A percentile compares a stretch with the other conserved stretches of the same genome.
Conservation (phyloP, 495 filamentous ascomycete species). For the Lophiostoma macrostomum region DNA sequence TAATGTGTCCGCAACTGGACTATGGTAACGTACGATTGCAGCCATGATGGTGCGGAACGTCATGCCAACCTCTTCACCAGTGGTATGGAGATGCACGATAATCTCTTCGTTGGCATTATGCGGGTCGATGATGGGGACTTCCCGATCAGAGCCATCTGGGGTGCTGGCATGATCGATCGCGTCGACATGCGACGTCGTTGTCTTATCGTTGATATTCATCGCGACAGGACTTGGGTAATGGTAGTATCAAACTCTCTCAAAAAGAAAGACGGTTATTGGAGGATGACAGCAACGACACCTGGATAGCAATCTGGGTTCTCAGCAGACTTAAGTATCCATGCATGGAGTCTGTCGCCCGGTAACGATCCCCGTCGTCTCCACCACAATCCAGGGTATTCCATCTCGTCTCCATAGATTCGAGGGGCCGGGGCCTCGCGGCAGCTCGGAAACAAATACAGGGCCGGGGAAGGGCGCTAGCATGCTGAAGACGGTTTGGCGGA, state of each 20-base stretch:
- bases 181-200: slow-evolving; percentile 10
- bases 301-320: no score
- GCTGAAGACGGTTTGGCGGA: background rate
- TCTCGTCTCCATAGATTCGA: background rate
- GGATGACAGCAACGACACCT: background rate
- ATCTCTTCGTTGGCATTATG: slow-evolving; percentile 27
- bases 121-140: background rate
- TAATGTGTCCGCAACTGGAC: background rate
- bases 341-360: background rate
- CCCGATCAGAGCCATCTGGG: no score
- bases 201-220: slow-evolving; percentile 18
- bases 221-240: background rate
- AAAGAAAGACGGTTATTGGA: background rate
- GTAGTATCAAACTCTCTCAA: background rate
- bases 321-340: no score
- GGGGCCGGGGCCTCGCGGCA: slow-evolving; percentile 11
- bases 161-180: slow-evolving; percentile 13
- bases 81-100: slow-evolving; percentile 22
- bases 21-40: slow-evolving; percentile 22
- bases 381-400: slow-evolving; percentile 10
- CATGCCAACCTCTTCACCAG: slow-evolving; percentile 31
- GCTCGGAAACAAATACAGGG: background rate
- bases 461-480: background rate
- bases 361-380: background rate
- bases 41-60: slow-evolving; percentile 26